Percentiles rank a stretch among this genome's conserved stretches.
Evolutionary conservation across 192 early-diverging fungal species (phyloP).

Genomic region (Coemansia sp.): DNA sequence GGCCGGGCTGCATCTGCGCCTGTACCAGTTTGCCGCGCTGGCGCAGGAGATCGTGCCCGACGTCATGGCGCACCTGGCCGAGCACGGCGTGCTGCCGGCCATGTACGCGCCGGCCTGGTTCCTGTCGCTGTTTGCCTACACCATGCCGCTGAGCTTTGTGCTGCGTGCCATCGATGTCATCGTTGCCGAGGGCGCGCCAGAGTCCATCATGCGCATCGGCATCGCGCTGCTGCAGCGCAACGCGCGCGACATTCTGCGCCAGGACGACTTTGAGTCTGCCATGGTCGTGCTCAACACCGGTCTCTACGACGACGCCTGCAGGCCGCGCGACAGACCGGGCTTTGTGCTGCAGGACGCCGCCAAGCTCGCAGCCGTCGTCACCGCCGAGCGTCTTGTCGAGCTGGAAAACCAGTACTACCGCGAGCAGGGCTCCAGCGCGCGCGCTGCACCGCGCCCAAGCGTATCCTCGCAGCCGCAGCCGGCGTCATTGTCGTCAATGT

Average conservation of each 20-base stretch:
- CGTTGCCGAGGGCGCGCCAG: conserved; percentile 87
- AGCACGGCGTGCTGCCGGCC: conserved; percentile 67
- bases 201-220: conserved; percentile 83
- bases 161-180: conserved; percentile 90
- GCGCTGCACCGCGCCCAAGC: neutral
- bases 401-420: conserved; percentile 53
- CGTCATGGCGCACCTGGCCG: conserved; percentile 71
- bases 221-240: conserved; percentile 86
- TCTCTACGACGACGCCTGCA: conserved; percentile 71
- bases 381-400: conserved; percentile 66
- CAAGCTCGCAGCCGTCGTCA: conserved; percentile 63
- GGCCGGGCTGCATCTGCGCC: conserved; percentile 85
- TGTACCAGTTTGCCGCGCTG: conserved; percentile 82
- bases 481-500: neutral
- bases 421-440: conserved; percentile 12
- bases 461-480: conserved; percentile 1
- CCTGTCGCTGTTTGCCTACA: conserved; percentile 94
- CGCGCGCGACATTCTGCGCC: conserved; percentile 61
- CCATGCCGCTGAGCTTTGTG: conserved; percentile 85
- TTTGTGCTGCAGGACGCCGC: conserved; percentile 78
- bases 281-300: conserved; percentile 80
- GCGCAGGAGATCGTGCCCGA: conserved; percentile 72
- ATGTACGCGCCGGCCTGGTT: conserved; percentile 99
- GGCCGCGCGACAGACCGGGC: conserved; percentile 50
- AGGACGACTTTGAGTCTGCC: conserved; percentile 77